Conservation (phyloP, 179 eudicot genomes). For the Vitellaria paradoxa region DNA sequence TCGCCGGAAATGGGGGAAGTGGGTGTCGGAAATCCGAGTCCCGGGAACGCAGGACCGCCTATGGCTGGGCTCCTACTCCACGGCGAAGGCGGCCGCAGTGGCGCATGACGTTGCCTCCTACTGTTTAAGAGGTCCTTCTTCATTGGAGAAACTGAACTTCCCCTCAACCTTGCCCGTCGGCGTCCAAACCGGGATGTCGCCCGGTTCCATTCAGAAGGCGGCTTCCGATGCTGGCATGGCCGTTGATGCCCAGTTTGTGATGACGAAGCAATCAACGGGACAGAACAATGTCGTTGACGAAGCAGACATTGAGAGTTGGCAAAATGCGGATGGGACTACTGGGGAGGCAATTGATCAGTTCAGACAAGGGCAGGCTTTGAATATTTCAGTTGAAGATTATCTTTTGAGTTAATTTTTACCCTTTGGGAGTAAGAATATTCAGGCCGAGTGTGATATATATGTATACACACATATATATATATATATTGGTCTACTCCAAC, state of each 20-base stretch:
- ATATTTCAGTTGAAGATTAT: slow-evolving; percentile 26
- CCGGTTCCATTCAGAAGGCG: slow-evolving; percentile 30
- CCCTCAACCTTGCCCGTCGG: slow-evolving; percentile 22
- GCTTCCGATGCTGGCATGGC: slow-evolving; percentile 50
- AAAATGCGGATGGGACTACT: not conserved
- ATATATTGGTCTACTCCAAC: too few relatives aligned
- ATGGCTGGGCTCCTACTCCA: slow-evolving; percentile 42
- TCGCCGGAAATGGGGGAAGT: slow-evolving; percentile 44
- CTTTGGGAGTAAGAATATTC: too few relatives aligned
- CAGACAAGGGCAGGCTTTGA: not conserved
- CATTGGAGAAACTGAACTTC: slow-evolving; percentile 25
- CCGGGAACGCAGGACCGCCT: slow-evolving; percentile 39
- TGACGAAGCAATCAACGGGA: not conserved
- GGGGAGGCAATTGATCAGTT: not conserved
- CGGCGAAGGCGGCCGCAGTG: slow-evolving; percentile 39
- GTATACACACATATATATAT: too few relatives aligned
- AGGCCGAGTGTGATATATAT: too few relatives aligned
- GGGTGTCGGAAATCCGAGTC: slow-evolving; percentile 47
- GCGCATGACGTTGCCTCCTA: slow-evolving; percentile 37
- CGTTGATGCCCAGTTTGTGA: slow-evolving; percentile 26
- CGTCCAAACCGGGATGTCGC: slow-evolving; percentile 20
- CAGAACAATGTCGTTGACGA: not conserved
- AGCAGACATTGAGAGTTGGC: not conserved
- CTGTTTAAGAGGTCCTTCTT: slow-evolving; percentile 24
- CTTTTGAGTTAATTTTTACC: not conserved